Conservation (phyloP, 2,329 filamentous ascomycete genomes). For the Thelonectria blattea region DNA sequence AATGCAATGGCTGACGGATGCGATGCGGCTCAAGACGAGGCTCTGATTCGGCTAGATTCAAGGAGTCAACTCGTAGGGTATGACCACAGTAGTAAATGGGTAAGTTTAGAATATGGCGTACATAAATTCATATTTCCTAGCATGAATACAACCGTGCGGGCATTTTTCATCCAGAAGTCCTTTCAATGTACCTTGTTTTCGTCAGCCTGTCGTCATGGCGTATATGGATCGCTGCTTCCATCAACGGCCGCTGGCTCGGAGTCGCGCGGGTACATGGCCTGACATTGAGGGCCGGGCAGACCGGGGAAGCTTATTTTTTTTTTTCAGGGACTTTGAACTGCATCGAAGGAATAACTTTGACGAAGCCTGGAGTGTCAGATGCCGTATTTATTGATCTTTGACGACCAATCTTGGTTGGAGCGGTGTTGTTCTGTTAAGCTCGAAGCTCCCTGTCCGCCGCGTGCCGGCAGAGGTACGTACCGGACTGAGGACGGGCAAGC, state of each 20-base stretch:
- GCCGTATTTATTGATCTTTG: no score
- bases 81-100: no score
- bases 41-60: not conserved
- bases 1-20: not conserved
- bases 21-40: not conserved
- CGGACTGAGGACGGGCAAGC: no score
- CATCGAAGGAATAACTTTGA: not conserved
- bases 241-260: not conserved
- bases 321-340: not conserved
- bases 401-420: no score
- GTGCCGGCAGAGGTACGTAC: no score
- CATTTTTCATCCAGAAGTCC: not conserved
- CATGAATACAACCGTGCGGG: no score
- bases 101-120: no score
- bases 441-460: no score
- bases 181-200: not conserved
- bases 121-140: no score
- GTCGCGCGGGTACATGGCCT: not conserved
- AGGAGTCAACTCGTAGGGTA: not conserved
- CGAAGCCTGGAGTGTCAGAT: no score
- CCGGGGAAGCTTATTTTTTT: not conserved
- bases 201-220: not conserved
- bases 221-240: not conserved
- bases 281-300: not conserved
- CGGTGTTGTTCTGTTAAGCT: no score